Evolutionary conservation across 805 yeast species (phyloP).

Genomic region (Blastobotrys americana): DNA sequence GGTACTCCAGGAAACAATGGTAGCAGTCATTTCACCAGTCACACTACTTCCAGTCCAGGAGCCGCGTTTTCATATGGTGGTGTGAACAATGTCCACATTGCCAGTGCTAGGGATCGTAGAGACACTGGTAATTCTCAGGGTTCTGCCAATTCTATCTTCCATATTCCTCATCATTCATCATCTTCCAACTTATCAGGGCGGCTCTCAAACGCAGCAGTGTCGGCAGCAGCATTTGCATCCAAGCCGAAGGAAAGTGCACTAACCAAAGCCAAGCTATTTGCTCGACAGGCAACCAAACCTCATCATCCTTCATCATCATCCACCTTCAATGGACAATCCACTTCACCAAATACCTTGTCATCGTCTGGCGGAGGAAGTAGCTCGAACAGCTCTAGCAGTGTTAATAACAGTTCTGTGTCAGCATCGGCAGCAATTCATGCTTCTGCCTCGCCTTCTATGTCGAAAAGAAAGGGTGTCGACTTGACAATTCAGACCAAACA

Average conservation of each 20-base stretch:
- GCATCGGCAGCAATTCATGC: conserved; percentile 16
- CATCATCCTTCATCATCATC: conserved; percentile 6
- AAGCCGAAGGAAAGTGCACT: conserved; percentile 21
- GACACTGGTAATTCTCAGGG: neutral
- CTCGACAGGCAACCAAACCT: conserved; percentile 27
- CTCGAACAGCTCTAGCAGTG: too few species aligned
- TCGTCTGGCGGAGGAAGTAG: too few species aligned
- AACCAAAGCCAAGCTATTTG: conserved; percentile 31
- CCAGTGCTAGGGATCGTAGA: conserved; percentile 6
- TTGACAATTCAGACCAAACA: conserved; percentile 24
- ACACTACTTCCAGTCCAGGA: too few species aligned
- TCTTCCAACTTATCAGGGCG: conserved; percentile 2
- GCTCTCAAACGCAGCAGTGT: conserved; percentile 23
- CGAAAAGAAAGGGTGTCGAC: conserved; percentile 16
- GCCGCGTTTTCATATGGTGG: too few species aligned
- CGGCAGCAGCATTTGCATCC: conserved; percentile 28
- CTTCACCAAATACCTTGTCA: too few species aligned
- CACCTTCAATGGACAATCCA: conserved; percentile 12
- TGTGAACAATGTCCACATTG: conserved; percentile 12
- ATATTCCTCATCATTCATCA: neutral
- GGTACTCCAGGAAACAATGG: too few species aligned
- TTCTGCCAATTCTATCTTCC: neutral
- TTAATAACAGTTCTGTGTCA: too few species aligned
- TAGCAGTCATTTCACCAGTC: too few species aligned
- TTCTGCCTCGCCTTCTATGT: conserved; percentile 5